These are phyloP conservation scores for Penicillium salamii DNA, from an alignment of 495 filamentous ascomycete species.

Conservation along the genomic window DNA sequence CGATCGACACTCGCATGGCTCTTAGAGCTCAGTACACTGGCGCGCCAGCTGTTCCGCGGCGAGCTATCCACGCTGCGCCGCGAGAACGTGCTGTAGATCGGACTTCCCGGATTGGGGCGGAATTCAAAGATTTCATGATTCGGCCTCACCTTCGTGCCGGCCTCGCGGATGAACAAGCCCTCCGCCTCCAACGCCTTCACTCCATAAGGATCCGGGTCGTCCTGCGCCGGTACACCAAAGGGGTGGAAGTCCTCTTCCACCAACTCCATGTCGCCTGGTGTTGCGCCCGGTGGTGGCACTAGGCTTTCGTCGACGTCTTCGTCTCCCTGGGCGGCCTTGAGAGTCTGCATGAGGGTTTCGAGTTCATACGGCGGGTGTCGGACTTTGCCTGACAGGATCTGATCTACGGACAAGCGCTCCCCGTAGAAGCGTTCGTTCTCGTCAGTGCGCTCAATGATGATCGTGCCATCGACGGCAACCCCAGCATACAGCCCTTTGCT, in stretches of 20 bases:
- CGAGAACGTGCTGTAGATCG: slow-evolving; percentile 65
- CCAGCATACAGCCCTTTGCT: slow-evolving; percentile 80
- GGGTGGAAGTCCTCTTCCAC: slow-evolving; percentile 29
- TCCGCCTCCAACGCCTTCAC: slow-evolving; percentile 80
- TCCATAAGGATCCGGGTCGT: slow-evolving; percentile 84
- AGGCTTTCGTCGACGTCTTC: slow-evolving; percentile 60
- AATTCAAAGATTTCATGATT: slow-evolving; percentile 76
- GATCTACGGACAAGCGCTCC: slow-evolving; percentile 65
- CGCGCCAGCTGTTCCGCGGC: slow-evolving; percentile 58
- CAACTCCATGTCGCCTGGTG: slow-evolving; percentile 71
- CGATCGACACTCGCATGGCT: slow-evolving; percentile 57
- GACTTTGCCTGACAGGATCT: slow-evolving; percentile 79
- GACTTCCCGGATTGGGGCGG: slow-evolving; percentile 71
- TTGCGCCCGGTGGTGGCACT: slow-evolving; percentile 55
- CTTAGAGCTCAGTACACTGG: slow-evolving; percentile 64
- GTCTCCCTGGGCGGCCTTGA: slow-evolving; percentile 84
- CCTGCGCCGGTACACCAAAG: slow-evolving; percentile 73
- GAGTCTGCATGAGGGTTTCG: slow-evolving; percentile 67
- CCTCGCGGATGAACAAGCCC: slow-evolving; percentile 83
- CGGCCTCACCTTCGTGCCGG: slow-evolving; percentile 66
- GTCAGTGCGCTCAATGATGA: slow-evolving; percentile 79
- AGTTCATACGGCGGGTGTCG: slow-evolving; percentile 63
- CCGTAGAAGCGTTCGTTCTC: slow-evolving; percentile 89
- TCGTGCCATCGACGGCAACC: slow-evolving; percentile 78
- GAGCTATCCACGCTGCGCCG: slow-evolving; percentile 66